Base-by-base conservation (phyloP, 116 monocot species). In the Dioscorea cayenensis region DNA sequence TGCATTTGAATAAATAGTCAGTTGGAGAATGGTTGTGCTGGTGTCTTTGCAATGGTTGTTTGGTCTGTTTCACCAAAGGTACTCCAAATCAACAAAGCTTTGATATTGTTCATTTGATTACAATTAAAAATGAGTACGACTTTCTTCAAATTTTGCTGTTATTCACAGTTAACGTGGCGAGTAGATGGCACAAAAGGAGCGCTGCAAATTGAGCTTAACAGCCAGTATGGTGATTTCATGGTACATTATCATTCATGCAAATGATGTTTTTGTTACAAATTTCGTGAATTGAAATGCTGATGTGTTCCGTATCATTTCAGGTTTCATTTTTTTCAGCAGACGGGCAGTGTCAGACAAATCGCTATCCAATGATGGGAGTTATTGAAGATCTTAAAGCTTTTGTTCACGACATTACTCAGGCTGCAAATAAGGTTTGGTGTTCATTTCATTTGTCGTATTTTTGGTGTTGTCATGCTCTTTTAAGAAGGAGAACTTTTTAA, bases 1-100 rank as follows among this genome's bases (percentile, higher is more conserved):
- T 66, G 12, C 12, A 61, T 73, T 19, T 92, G 77, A 49, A 43
- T 43, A 9, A 43, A 43, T 9, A 96, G 95, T 69, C 85, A 90
- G 78, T 72, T 96, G 74, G 92, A 92, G 76, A 96, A 92, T 82
- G 95, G 92, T 19, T 90, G 92, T 77, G 87, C 90, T 67, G 95
- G 95, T 14, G 84, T 96, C 2, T 87, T 92, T 72, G 82, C 90
- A 55, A 81, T 92, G 83, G 87, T 87, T 51, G 90, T 96, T 27
- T 89, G 86, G 32, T 89, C 95, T 60, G 72, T 67, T 66, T 78
- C 92, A 49, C 92, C 90, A 18, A 92, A 89, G 95, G 95, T 96
- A 17, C 48, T 16, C 0, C 10, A 37, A 51, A 23, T 62, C 62
- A 22, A 27, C 62, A 27, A 27, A 23, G 11, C 12, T 22, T 23